Conservation (phyloP, 2,329 filamentous ascomycete genomes). For the Pyrenochaeta sp. region DNA sequence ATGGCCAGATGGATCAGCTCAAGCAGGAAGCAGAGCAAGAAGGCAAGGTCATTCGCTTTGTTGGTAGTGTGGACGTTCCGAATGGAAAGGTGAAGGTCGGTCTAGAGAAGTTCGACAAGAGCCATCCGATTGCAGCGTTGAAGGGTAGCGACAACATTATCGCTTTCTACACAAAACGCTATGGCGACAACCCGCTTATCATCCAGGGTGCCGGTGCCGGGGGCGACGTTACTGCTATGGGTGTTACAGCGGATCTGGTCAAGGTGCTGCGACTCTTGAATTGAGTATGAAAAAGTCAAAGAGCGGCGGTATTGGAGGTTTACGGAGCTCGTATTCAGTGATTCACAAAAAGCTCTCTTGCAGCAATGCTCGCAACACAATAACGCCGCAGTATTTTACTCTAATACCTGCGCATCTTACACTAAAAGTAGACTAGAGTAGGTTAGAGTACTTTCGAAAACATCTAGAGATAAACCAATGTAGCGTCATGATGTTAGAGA, state of each 20-base stretch:
- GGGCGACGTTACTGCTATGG: slow-evolving; percentile 96
- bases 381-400: too few relatives aligned
- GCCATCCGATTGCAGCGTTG: slow-evolving; percentile 89
- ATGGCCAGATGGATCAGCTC: slow-evolving; percentile 86
- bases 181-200: slow-evolving; percentile 89
- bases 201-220: slow-evolving; percentile 94
- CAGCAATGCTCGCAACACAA: too few relatives aligned
- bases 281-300: slow-evolving; percentile 35
- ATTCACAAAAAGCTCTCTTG: too few relatives aligned
- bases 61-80: slow-evolving; percentile 90
- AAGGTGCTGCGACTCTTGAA: slow-evolving; percentile 82
- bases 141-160: slow-evolving; percentile 99
- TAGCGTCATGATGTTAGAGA: too few relatives aligned
- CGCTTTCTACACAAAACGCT: slow-evolving; percentile 96
- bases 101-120: slow-evolving; percentile 81
- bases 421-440: too few relatives aligned
- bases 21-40: slow-evolving; percentile 86
- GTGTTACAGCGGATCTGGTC: slow-evolving; percentile 90
- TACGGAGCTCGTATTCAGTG: too few relatives aligned
- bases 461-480: too few relatives aligned
- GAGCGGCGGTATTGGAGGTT: neutral
- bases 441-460: too few relatives aligned
- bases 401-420: too few relatives aligned
- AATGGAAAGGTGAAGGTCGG: slow-evolving; percentile 87
- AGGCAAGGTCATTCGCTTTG: slow-evolving; percentile 92